Base-by-base conservation (phyloP, 1,139 yeast species). In the Williopsis jadinii region DNA sequence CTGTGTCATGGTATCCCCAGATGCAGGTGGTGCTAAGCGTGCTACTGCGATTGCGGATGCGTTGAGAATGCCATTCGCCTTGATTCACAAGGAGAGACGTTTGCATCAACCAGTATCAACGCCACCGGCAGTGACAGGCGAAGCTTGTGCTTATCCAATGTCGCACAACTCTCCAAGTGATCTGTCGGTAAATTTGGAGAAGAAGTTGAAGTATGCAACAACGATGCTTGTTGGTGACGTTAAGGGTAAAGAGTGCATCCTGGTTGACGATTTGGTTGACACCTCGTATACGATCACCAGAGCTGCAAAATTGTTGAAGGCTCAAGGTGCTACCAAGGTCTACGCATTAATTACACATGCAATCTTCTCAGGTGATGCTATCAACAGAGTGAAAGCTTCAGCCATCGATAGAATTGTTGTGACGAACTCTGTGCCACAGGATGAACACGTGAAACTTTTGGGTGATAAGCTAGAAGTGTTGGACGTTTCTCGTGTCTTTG, bases 211-310 rank as follows among this genome's bases (percentile, higher is more conserved):
- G 38, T 51, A 70, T 36, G 84, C 85, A 15, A 80, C 88, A 1
- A 85, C 95, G 0, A 86, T 90, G 90, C 75, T 90, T 35, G 97
- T 90, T 28, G 97, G 97, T 32, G 95, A 90, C 54, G 97, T 90
- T 32, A 75, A 75, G 50, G 88, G 78, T 53, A 77, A 84, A 54
- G 86, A 79, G 4, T 94, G 97, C 60, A 81, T 92, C 14, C 68
- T 94, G 44, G 74, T 92, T 36, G 99, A 92, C 64, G 99, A 92
- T 63, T 70, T 92, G 55, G 92, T 88, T 8, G 99, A 92, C 59
- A 90, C 98, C 2, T 88, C 95, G 5, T 84, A 83, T 58, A 92
- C 99, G 1, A 80, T 92, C 41, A 83, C 94, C 1, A 70, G 96
- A 38, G 97, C 97, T 11, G 96, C 97, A 15, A 84, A 81, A 60